Evolutionary conservation across 345 rosid species (phyloP), one percentile per base, ranked within the genome.

Genomic region (Litchi chinensis): DNA sequence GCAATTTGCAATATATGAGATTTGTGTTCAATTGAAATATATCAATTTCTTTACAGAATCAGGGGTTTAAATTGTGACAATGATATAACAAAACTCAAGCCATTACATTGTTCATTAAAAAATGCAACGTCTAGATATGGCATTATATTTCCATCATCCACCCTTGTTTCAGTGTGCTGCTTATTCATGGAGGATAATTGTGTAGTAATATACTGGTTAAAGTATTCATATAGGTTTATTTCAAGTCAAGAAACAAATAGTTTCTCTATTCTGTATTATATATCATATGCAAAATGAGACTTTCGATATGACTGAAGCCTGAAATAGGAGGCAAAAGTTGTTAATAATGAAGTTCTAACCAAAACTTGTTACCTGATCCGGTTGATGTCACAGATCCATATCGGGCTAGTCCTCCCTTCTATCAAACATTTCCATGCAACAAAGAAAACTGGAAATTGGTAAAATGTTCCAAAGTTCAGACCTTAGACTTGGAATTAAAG

Each of bases 321-420:
- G 62, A 37, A 39, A 52, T 16, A 6, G 26, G 43, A 62, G 32
- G 7, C 18, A 73, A 48, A 28, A 69, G 43, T 65, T 74, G 64
- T 7, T 73, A 52, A 16, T 22, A 22, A 67, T 44, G 24, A 76
- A 68, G 69, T 71, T 70, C 26, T 50, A 70, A 70, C 43, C 65
- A 64, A n/a, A 64, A 59, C 15, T 44, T 19, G 63, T 52, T 79
- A 90, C 93, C 89, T 85, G 95, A 88, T 81, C 77, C 85, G 28
- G 81, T 81, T 26, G 95, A 92, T 52, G 89, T 86, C 46, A 86
- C 82, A 19, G 95, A 86, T 65, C 91, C 92, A 78, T 88, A 82
- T 70, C 89, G 89, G 32, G 76, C 86, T 46, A 87, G 85, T 50
- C 81, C 84, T 86, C 89, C 88, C 69, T 81, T 90, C 90, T 90